Base-by-base conservation (phyloP, 495 filamentous ascomycete species). In the Hypoxylon trugodes region DNA sequence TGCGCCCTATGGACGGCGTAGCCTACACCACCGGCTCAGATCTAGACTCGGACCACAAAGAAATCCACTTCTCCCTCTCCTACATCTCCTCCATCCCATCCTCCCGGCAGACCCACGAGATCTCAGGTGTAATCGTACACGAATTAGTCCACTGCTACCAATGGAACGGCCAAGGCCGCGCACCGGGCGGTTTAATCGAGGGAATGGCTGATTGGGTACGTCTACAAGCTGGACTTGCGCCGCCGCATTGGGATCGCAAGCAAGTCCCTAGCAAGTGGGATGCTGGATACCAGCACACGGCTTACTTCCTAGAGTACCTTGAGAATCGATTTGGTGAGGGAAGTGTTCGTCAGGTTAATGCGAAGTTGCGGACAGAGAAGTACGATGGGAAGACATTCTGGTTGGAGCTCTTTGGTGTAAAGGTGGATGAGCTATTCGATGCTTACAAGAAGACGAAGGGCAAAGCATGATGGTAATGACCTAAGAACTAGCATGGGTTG, bases 121-220 rank as follows among this genome's bases (percentile, higher is more conserved):
- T 98, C 54, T 75, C 81, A 8, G 95, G 95, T 33, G 92, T 98
- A 2, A 68, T 98, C 6, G 86, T 87, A 0, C 95, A 98, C 73
- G 95, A 98, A 76, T 88, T 97, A 61, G 95, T 98, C 8, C 95
- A 98, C 72, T 97, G 93, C 77, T 96, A 90, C 77, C 95, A 98
- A 72, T 91, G 90, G 75, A 86, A 90, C 49, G 89, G 81, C 1
- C 77, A 75, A 1, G 84, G 82, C 0, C 81, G 77, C 3, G 83
- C 82, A 12, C 94, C 94, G 0, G 87, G 87, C 10, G 95, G 95
- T 0, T 65, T 98, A 59, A 88, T 96, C 51, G 95, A 98, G 71
- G 95, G 95, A 0, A 87, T 98, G 52, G 94, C 95, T 12, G 95
- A 98, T 71, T 98, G 92, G 83, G 93, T 98, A 6, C 82, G 95